Base-by-base conservation (phyloP, 202 grass and related monocot genomes). In the Hordeum pubiflorum region DNA sequence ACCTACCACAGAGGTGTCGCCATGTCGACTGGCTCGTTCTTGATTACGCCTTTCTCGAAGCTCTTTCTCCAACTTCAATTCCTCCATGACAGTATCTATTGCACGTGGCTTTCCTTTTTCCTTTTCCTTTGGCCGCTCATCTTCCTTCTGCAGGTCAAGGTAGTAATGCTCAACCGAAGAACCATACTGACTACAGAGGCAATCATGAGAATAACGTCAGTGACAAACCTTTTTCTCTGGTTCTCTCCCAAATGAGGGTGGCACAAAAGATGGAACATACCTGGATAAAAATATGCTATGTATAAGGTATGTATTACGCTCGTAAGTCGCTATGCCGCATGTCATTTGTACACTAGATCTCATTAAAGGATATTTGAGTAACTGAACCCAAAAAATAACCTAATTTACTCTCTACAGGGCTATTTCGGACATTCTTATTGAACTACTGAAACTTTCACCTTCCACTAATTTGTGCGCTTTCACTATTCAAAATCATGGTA, bases 221-320 rank as follows among this genome's bases (percentile, higher is more conserved):
- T 58, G 21, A 37, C 86, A 78, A 83, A 95, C 96, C 92, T 95
- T 95, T 89, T 89, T 99, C 58, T 98, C 96, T 52, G 85, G 77
- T 79, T 95, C 96, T 91, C 82, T 95, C 52, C 82, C 77, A 71
- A 93, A 98, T 82, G 92, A 78, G 43, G 96, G 92, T 17, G 96
- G 92, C 96, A 98, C 79, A 85, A 98, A 98, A 64, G 96, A 98
- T 77, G 96, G 96, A 36, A 98, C 92, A 55, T 98, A 98, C 88
- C 96, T 98, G 84, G 72, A 88, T 76, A 94, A 88, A 73, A 88
- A 41, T 69, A 75, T 56, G 75, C 61, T 82, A 83, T 61, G 54
- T 79, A 80, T 89, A 86, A 86, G 88, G 80, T 80, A 79, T 83
- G 60, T 75, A 83, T 70, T 44, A 63, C 23, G 63, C 39, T 69